A percentile compares a stretch with the other conserved stretches of the same genome.
These are phyloP conservation scores for Aschersonia sp. DNA, from an alignment of 2,329 filamentous ascomycete genomes.

Conservation along the genomic window DNA sequence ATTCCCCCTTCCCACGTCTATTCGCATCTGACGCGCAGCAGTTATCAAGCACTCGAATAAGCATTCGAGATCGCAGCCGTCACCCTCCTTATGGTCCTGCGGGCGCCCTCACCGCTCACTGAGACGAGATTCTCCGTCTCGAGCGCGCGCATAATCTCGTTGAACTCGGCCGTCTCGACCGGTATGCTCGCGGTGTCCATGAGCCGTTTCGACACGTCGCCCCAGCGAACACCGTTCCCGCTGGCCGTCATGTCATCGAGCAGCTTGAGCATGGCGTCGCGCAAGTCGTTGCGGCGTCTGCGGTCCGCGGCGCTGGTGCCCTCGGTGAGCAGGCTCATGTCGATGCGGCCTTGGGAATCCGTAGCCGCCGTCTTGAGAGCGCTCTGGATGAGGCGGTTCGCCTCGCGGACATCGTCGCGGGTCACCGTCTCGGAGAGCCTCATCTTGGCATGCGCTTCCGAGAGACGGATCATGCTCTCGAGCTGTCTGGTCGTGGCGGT, in stretches of 20 bases:
- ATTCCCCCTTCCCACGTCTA: too few relatives aligned
- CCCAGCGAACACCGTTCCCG: slow-evolving; percentile 56
- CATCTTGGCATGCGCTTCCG: slow-evolving; percentile 98
- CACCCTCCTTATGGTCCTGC: slow-evolving; percentile 68
- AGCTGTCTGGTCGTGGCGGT: slow-evolving; percentile 94
- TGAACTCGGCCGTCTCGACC: slow-evolving; percentile 69
- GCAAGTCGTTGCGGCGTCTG: slow-evolving; percentile 69
- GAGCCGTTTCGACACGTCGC: slow-evolving; percentile 62
- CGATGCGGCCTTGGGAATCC: slow-evolving; percentile 80
- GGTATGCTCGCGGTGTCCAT: slow-evolving; percentile 55
- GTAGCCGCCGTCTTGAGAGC: slow-evolving; percentile 97
- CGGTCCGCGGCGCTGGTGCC: slow-evolving; percentile 85
- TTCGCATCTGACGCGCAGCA: background rate
- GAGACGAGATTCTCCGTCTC: slow-evolving; percentile 77
- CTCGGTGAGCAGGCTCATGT: slow-evolving; percentile 91
- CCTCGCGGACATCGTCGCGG: slow-evolving; percentile 71
- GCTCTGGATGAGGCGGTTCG: slow-evolving; percentile 80
- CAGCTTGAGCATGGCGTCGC: slow-evolving; percentile 57
- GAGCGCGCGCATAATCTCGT: slow-evolving; percentile 62
- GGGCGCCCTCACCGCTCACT: slow-evolving; percentile 69
- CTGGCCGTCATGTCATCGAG: slow-evolving; percentile 67
- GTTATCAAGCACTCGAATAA: background rate
- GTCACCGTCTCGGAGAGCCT: slow-evolving; percentile 66
- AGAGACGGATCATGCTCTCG: slow-evolving; percentile 94
- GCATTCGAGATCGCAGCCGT: slow-evolving; percentile 28